Evolutionary conservation across 768 basidiomycete species (phyloP).

Genomic region (Xerocomellus chrysenteron): DNA sequence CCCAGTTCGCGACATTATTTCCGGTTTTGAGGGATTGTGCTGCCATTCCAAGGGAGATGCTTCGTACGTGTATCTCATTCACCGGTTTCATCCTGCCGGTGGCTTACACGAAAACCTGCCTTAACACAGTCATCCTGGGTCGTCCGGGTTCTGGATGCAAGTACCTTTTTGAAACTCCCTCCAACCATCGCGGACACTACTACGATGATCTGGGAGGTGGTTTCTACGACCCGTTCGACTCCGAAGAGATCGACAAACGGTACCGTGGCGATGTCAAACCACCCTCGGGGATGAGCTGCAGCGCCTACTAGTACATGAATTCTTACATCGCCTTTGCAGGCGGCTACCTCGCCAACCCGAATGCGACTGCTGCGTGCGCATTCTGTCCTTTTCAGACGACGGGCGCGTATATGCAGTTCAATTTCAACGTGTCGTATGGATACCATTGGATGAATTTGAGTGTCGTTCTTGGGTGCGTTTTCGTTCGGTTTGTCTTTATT

Average conservation of each 20-base stretch:
- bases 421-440: too few species aligned
- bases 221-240: constrained; percentile 45
- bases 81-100: background rate
- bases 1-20: constrained; percentile 59
- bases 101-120: background rate
- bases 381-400: too few species aligned
- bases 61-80: constrained; percentile 48
- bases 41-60: constrained; percentile 77
- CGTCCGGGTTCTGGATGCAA: constrained; percentile 69
- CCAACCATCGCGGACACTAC: constrained; percentile 45
- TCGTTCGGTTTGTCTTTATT: too few species aligned
- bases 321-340: too few species aligned
- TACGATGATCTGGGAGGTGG: constrained; percentile 41
- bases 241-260: constrained; percentile 42
- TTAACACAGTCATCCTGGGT: constrained; percentile 68
- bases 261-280: constrained; percentile 48
- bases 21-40: constrained; percentile 63
- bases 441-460: too few species aligned
- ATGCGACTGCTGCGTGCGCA: too few species aligned
- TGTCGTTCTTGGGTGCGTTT: constrained; percentile 24
- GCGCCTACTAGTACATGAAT: too few species aligned
- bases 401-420: too few species aligned
- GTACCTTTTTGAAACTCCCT: constrained; percentile 50
- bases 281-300: too few species aligned
- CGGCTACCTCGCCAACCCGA: too few species aligned